Evolutionary conservation across 345 rosid genomes (phyloP).

Genomic region (Passiflora organensis): DNA sequence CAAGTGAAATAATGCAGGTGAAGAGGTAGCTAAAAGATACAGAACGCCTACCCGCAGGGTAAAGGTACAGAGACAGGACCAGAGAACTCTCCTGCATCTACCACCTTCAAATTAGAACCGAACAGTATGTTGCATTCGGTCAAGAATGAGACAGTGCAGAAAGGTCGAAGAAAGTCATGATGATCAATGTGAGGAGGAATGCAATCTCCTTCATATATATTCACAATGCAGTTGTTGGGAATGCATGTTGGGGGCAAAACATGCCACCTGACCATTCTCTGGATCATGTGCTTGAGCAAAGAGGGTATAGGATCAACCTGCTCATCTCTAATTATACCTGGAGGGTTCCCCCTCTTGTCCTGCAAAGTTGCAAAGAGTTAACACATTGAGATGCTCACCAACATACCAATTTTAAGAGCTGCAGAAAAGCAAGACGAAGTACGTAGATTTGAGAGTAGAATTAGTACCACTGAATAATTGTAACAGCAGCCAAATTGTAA

Average conservation of each 20-base stretch:
- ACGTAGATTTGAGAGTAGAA: neutral
- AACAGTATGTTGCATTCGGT: constrained; percentile 47
- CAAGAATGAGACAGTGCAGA: constrained; percentile 65
- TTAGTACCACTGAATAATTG: constrained; percentile 42
- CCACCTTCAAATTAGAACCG: constrained; percentile 45
- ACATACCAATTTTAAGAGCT: neutral
- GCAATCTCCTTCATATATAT: constrained; percentile 65
- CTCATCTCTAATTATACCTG: constrained; percentile 49
- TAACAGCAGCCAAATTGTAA: constrained; percentile 66
- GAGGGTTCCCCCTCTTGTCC: constrained; percentile 60
- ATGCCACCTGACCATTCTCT: constrained; percentile 54
- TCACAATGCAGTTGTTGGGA: constrained; percentile 67
- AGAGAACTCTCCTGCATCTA: constrained; percentile 50
- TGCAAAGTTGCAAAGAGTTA: constrained; percentile 13
- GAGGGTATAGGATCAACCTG: constrained; percentile 56
- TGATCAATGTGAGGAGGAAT: constrained; percentile 71
- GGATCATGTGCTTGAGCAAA: constrained; percentile 52
- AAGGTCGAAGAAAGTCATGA: constrained; percentile 62
- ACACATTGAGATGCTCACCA: neutral
- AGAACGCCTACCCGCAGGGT: constrained; percentile 48
- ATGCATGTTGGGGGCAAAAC: constrained; percentile 52
- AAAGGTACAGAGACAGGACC: constrained; percentile 51
- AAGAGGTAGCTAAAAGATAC: neutral
- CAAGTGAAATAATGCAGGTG: neutral
- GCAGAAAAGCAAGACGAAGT: neutral